Conservation (phyloP, 192 early-diverging fungal genomes). For the Coemansia sp. region DNA sequence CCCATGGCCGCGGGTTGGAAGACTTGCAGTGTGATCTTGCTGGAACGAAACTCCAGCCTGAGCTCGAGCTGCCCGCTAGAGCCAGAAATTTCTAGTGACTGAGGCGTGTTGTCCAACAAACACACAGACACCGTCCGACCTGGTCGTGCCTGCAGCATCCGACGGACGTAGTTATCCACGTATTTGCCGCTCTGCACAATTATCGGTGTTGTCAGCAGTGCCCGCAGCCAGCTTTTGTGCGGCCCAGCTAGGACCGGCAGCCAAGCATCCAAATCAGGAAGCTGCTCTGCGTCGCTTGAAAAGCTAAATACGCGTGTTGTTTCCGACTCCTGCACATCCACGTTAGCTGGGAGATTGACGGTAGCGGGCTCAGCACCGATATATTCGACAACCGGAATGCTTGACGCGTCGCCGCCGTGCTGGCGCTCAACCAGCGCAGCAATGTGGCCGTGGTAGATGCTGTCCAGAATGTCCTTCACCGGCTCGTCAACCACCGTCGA, state of each 20-base stretch:
- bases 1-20: conserved; percentile 40
- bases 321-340: not conserved
- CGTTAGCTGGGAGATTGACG: not conserved
- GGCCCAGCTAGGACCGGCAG: conserved; percentile 67
- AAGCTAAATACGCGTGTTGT: conserved; percentile 6
- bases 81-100: not conserved
- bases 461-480: conserved; percentile 80
- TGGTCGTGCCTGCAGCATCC: conserved; percentile 56
- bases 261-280: conserved; percentile 52
- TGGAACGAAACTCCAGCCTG: conserved; percentile 75
- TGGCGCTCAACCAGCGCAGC: conserved; percentile 65
- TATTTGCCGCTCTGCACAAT: conserved; percentile 67
- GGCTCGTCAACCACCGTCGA: conserved; percentile 76
- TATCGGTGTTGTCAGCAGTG: conserved; percentile 64
- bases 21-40: conserved; percentile 41
- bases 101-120: not conserved
- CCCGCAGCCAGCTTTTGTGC: conserved; percentile 74
- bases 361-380: conserved; percentile 41
- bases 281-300: not conserved
- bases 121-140: conserved; percentile 32
- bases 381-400: conserved; percentile 76
- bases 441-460: conserved; percentile 78
- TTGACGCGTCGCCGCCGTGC: conserved; percentile 57
- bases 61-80: conserved; percentile 65
- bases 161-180: conserved; percentile 56